Conservation (phyloP, 2,329 filamentous ascomycete species). For the Simplicillium aogashimaense region DNA sequence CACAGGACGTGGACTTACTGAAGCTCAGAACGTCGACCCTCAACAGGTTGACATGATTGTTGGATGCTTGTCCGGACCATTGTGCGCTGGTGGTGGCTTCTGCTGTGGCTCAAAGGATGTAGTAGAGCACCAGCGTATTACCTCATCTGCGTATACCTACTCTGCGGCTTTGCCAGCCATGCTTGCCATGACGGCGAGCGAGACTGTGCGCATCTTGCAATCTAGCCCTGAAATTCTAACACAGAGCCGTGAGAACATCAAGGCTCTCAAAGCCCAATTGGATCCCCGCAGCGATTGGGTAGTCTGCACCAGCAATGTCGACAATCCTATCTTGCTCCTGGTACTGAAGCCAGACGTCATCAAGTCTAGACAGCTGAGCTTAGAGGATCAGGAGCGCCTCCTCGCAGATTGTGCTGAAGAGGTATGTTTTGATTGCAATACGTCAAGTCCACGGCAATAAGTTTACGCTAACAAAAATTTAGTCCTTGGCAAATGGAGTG, state of each 20-base stretch:
- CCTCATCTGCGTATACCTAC: slow-evolving; percentile 86
- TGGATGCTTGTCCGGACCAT: slow-evolving; percentile 78
- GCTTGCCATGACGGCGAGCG: slow-evolving; percentile 89
- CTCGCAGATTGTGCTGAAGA: slow-evolving; percentile 93
- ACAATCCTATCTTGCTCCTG: slow-evolving; percentile 83
- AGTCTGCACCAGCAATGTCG: slow-evolving; percentile 63
- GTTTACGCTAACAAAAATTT: slow-evolving; percentile 9
- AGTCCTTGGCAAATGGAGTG: slow-evolving; percentile 81
- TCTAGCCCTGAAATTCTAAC: slow-evolving; percentile 73
- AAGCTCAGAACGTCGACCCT: slow-evolving; percentile 93
- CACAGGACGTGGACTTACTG: slow-evolving; percentile 84
- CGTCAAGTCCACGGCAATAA: not conserved
- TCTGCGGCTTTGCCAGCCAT: slow-evolving; percentile 91
- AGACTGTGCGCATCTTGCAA: slow-evolving; percentile 78
- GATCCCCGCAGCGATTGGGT: slow-evolving; percentile 95
- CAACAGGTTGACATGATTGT: slow-evolving; percentile 95
- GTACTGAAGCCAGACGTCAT: slow-evolving; percentile 78
- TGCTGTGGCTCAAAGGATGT: slow-evolving; percentile 88
- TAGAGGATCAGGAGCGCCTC: slow-evolving; percentile 73
- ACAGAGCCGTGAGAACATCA: slow-evolving; percentile 77
- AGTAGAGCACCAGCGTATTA: slow-evolving; percentile 91
- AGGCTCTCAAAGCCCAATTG: slow-evolving; percentile 73
- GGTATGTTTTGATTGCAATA: slow-evolving; percentile 36
- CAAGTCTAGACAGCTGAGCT: slow-evolving; percentile 53
- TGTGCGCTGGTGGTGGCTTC: slow-evolving; percentile 91